Conservation (phyloP, 257 asterid genomes). For the Mentha longifolia region DNA sequence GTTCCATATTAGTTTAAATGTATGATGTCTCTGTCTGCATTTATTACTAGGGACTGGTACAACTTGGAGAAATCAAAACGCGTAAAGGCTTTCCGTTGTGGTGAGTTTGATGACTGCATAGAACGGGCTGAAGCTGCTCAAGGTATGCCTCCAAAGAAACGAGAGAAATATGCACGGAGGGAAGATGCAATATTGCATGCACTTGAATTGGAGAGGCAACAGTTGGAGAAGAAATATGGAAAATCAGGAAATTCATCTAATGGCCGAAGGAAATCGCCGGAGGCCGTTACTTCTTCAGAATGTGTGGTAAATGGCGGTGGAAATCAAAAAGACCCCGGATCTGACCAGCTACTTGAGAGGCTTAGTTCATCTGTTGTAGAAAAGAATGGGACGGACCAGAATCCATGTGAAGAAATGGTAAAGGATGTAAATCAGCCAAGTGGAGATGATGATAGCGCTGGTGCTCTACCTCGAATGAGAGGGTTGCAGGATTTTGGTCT, state of each 20-base stretch:
- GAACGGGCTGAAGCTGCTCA: constrained; percentile 95
- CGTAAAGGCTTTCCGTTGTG: constrained; percentile 95
- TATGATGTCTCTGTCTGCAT: constrained; percentile 33
- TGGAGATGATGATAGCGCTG: constrained; percentile 68
- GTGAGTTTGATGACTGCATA: constrained; percentile 93
- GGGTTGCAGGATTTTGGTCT: constrained; percentile 89
- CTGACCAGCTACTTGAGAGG: constrained; percentile 47
- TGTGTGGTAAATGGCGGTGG: constrained; percentile 51
- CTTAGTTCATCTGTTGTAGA: constrained; percentile 47
- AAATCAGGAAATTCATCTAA: constrained; percentile 55
- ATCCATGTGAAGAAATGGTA: constrained; percentile 36
- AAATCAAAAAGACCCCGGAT: constrained; percentile 38
- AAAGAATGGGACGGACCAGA: constrained; percentile 49
- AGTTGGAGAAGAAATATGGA: constrained; percentile 73
- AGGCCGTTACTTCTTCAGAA: constrained; percentile 54
- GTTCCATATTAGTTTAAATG: constrained; percentile 8
- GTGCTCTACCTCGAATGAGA: constrained; percentile 70
- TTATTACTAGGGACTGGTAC: constrained; percentile 87
- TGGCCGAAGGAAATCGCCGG: constrained; percentile 55
- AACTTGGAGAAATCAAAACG: constrained; percentile 98
- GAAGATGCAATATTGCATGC: constrained; percentile 99
- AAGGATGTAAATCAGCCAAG: constrained; percentile 55
- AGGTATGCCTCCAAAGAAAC: constrained; percentile 95
- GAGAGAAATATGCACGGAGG: constrained; percentile 98
- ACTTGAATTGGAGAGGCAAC: constrained; percentile 85